phyloP scores from a whole-genome alignment of 2,329 filamentous ascomycete species.

The Coniochaeta sp. region DNA sequence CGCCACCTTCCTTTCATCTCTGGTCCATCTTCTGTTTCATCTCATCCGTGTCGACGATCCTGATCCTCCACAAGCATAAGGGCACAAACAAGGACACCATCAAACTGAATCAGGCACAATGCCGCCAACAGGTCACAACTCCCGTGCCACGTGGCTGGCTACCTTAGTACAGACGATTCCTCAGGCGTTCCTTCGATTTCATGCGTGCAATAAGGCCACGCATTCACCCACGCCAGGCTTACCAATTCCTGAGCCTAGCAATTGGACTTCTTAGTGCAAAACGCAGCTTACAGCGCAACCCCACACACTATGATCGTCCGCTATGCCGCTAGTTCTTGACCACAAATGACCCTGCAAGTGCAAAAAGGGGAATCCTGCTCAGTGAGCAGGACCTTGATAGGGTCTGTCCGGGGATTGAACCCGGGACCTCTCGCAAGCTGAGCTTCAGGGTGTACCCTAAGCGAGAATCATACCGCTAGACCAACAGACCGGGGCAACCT shows the following conservation, averaged over 20 bases:
- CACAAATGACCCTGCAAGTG: not conserved
- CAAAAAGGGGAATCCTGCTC: not conserved
- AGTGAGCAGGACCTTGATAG: not conserved
- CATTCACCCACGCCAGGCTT: no score
- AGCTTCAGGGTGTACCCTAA: slow-evolving; percentile 37
- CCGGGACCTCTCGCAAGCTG: slow-evolving; percentile 31
- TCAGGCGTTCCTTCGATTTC: not conserved
- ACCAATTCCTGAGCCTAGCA: no score
- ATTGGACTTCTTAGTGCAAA: no score
- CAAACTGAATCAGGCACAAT: not conserved
- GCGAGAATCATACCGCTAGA: slow-evolving; percentile 62
- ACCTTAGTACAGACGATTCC: not conserved
- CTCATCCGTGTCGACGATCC: not conserved
- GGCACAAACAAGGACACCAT: not conserved
- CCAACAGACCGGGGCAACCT: slow-evolving; percentile 20
- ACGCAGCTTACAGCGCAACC: no score
- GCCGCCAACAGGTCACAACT: not conserved
- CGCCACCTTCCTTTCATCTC: not conserved
- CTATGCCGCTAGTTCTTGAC: not conserved
- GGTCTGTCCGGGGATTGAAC: slow-evolving; percentile 29
- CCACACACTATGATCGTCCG: not conserved
- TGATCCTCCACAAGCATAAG: not conserved
- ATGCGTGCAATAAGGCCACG: not conserved
- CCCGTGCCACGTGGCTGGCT: not conserved
- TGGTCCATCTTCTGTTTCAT: not conserved